Base-by-base conservation (phyloP, 768 basidiomycete species). In the Lactarius pseudohatsudake region DNA sequence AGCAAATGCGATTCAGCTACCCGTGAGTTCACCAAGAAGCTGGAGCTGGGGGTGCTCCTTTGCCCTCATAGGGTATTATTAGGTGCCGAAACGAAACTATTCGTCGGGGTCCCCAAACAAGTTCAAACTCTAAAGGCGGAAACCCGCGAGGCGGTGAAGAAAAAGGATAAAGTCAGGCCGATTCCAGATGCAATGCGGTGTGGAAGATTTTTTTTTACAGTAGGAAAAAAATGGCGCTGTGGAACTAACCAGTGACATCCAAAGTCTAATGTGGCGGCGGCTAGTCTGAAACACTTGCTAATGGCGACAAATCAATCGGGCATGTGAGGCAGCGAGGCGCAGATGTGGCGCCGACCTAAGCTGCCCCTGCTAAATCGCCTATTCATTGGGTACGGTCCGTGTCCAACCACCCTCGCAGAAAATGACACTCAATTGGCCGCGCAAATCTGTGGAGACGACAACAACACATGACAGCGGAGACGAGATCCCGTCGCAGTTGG, bases 201-300 rank as follows among this genome's bases (percentile, higher is more conserved):
- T 34, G 34, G n/a, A 10, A 54, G 3, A 1, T 40, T 40, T 40
- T 13, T 40, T 38, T 3, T 38, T 4, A 13, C 11, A 11, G 36
- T 13, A 40, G 3, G 11, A 40, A 5, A 40, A 40, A 38, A 32
- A 40, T 5, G 1, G 38, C 34, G 18, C 32, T 11, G n/a, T 34
- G 47, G 32, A 10, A 54, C 61, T 22, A n/a, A 43, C 38, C 26
- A 41, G 30, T 64, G 38, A 47, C 38, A 54, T 26, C 40, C 58
- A 45, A 22, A 28, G 38, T 50, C 38, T 40, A 54, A 15, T 10
- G 41, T 34, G 32, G 41, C 34, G 45, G 32, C 55, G 47, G 55
- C 55, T 30, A 50, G 32, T 34, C 36, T 34, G 65, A 57, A 66
- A 66, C 45, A 50, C 32, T 36, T 57, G 34, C 30, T 26, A 36